These are phyloP conservation scores for Chalciporus sphaerocephalus DNA, from an alignment of 768 basidiomycete species.

Conservation along the genomic window DNA sequence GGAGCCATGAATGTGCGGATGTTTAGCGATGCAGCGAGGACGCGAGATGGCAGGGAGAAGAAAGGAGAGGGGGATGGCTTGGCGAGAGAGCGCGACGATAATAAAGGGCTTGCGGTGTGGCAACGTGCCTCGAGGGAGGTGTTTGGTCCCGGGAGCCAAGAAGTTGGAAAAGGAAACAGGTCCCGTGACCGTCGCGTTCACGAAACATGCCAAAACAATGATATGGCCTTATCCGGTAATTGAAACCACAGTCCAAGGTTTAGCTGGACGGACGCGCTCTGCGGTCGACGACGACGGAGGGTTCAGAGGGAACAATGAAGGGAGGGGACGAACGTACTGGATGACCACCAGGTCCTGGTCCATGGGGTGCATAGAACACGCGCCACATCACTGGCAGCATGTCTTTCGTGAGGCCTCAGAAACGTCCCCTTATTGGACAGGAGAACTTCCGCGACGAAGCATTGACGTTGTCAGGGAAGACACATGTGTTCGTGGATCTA, in stretches of 20 bases:
- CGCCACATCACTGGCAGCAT: conserved; percentile 8
- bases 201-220: conserved; percentile 25
- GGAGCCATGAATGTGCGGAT: conserved; percentile 33
- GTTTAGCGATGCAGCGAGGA: conserved; percentile 7
- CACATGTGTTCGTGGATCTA: not conserved
- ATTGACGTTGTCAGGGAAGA: not conserved
- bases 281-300: not conserved
- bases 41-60: not conserved
- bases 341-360: not conserved
- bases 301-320: not conserved
- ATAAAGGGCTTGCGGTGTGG: conserved; percentile 16
- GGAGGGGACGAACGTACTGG: not conserved
- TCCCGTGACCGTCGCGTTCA: conserved; percentile 37
- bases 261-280: not conserved
- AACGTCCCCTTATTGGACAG: not conserved
- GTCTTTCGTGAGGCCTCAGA: conserved; percentile 19
- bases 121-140: conserved; percentile 29
- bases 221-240: conserved; percentile 1
- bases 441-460: not conserved
- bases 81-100: conserved; percentile 20
- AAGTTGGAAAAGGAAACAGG: conserved; percentile 32
- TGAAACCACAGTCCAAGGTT: conserved; percentile 24
- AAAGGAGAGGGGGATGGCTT: conserved; percentile 5
- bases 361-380: conserved; percentile 13
- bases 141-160: conserved; percentile 23